These are phyloP conservation scores for Piloderma croceum DNA, from an alignment of 768 basidiomycete genomes.

Conservation along the genomic window DNA sequence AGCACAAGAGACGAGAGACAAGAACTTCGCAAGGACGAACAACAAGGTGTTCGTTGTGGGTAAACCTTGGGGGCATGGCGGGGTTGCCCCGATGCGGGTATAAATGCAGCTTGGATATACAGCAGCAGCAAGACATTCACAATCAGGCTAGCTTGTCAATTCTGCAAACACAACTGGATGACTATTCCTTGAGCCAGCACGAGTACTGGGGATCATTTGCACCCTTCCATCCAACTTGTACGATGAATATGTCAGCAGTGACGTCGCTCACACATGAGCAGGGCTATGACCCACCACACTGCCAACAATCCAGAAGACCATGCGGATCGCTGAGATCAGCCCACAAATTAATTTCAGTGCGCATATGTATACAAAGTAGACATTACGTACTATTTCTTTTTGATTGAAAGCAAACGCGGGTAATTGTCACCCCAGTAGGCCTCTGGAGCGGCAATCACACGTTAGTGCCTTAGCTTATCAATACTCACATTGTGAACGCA, in stretches of 20 bases:
- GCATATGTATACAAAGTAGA: background rate
- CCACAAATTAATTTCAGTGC: background rate
- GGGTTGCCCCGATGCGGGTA: too few species aligned
- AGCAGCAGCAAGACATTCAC: too few species aligned
- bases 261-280: background rate
- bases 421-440: constrained; percentile 35
- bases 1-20: too few species aligned
- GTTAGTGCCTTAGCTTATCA: background rate
- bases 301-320: constrained; percentile 28
- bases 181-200: constrained; percentile 14
- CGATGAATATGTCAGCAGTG: background rate
- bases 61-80: too few species aligned
- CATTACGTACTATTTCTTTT: constrained; percentile 29
- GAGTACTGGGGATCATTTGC: constrained; percentile 12
- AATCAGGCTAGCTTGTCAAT: too few species aligned
- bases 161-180: too few species aligned
- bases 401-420: constrained; percentile 21
- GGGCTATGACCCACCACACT: constrained; percentile 23
- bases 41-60: too few species aligned
- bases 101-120: too few species aligned
- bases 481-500: background rate
- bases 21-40: too few species aligned
- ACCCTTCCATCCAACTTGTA: constrained; percentile 28
- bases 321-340: constrained; percentile 20
- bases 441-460: constrained; percentile 2